A percentile compares a stretch with the other conserved stretches of the same genome.
Evolutionary conservation across 1,284 basidiomycete species (phyloP).

Genomic region (Agaricales sp.): DNA sequence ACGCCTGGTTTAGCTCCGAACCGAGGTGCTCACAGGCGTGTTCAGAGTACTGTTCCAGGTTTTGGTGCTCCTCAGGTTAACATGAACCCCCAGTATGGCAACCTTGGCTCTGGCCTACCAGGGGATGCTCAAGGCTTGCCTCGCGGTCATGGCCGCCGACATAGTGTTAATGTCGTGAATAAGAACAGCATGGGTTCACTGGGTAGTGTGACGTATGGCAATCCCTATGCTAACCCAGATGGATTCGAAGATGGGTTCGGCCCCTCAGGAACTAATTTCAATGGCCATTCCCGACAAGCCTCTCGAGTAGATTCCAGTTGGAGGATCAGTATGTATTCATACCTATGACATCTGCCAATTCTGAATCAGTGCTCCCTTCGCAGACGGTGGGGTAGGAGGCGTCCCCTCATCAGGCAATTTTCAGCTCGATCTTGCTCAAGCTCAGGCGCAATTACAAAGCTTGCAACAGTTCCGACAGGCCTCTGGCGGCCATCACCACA

Average conservation of each 20-base stretch:
- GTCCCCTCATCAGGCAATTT: slow-evolving; percentile 56
- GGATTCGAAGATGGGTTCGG: slow-evolving; percentile 70
- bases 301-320: slow-evolving; percentile 77
- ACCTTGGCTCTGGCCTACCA: slow-evolving; percentile 45
- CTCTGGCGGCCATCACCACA: slow-evolving; percentile 89
- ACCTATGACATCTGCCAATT: slow-evolving; percentile 10
- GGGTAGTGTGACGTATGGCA: slow-evolving; percentile 28
- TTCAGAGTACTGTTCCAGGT: slow-evolving; percentile 76
- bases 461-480: slow-evolving; percentile 96
- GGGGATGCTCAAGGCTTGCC: slow-evolving; percentile 63
- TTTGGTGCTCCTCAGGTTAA: slow-evolving; percentile 41
- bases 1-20: slow-evolving; percentile 60
- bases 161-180: slow-evolving; percentile 90
- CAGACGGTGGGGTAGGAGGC: slow-evolving; percentile 66
- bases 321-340: slow-evolving; percentile 65
- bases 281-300: slow-evolving; percentile 67
- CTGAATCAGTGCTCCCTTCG: slow-evolving; percentile 6
- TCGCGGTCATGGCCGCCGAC: slow-evolving; percentile 83
- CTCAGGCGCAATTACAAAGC: slow-evolving; percentile 94
- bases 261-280: slow-evolving; percentile 36
- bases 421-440: slow-evolving; percentile 80
- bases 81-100: slow-evolving; percentile 62
- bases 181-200: slow-evolving; percentile 49
- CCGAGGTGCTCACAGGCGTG: slow-evolving; percentile 69
- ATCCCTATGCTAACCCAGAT: slow-evolving; percentile 40